Evolutionary conservation across 169 alveolate genomes (phyloP), one percentile per base, ranked within the genome.

Genomic region (Plasmodium malariae): DNA sequence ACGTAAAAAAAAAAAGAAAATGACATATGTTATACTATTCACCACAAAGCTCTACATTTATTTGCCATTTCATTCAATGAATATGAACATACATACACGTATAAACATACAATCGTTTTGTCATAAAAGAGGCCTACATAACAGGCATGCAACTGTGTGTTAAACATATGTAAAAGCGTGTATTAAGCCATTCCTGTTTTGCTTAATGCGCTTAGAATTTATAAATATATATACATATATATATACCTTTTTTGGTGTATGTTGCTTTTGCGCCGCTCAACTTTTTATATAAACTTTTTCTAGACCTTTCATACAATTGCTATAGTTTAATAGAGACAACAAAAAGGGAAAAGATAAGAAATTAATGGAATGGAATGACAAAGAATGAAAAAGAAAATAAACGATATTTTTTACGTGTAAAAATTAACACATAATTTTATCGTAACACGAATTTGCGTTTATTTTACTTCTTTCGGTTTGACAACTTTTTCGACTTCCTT

Each of bases 171-270:
- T n/a, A n/a, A n/a, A n/a, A n/a, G n/a, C n/a, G n/a, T n/a, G n/a
- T n/a, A n/a, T n/a, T n/a, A n/a, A n/a, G n/a, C n/a, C n/a, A n/a
- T n/a, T n/a, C n/a, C n/a, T n/a, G n/a, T n/a, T n/a, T n/a, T n/a
- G n/a, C n/a, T n/a, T n/a, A n/a, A n/a, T n/a, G n/a, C n/a, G n/a
- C n/a, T n/a, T n/a, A n/a, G n/a, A 12, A 19, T 55, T n/a, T 9
- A 12, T 55, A 55, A 1, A 19, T 55, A 55, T 21, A n/a, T 57
- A 57, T 51, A 11, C 7, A 71, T 30, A 71, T 30, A 71, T 11
- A 70, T 6, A 21, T 80, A 80, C 90, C 90, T 48, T 80, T 80
- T 67, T 80, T 80, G 1, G 90, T 80, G 49, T 80, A 80, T 19
- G 40, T 71, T 7, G 14, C 62, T 55, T 80, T 80, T 7, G 85